phyloP scores from a whole-genome alignment of 352 stramenopile species.

The Phytophthora chlamydospora region DNA sequence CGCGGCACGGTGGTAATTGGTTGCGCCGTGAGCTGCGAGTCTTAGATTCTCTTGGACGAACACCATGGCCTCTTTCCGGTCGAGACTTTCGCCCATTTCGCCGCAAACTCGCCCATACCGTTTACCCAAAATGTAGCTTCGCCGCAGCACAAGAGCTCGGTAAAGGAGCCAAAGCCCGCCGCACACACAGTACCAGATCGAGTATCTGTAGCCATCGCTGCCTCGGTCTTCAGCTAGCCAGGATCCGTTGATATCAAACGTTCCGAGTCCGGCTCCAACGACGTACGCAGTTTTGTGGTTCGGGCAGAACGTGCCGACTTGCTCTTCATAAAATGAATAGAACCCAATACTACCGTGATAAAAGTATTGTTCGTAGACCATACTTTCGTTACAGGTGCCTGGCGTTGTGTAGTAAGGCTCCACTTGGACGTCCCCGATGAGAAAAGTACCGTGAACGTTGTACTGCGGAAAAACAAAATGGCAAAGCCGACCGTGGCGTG shows the following conservation, averaged over 20 bases:
- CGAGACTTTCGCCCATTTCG: slow-evolving; percentile 9
- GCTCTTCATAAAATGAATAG: slow-evolving; percentile 24
- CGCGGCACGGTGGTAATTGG: slow-evolving; percentile 16
- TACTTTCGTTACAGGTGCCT: slow-evolving; percentile 9
- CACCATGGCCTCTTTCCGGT: slow-evolving; percentile 13
- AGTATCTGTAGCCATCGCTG: not conserved
- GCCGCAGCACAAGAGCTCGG: slow-evolving; percentile 8
- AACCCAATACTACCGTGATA: slow-evolving; percentile 24
- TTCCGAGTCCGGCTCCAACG: slow-evolving; percentile 6
- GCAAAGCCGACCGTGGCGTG: slow-evolving; percentile 4
- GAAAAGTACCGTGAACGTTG: slow-evolving; percentile 31
- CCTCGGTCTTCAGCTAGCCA: slow-evolving; percentile 12
- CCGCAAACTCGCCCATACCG: slow-evolving; percentile 15
- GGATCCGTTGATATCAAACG: slow-evolving; percentile 18
- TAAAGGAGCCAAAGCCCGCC: slow-evolving; percentile 16
- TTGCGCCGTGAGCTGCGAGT: slow-evolving; percentile 16
- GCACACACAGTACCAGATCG: slow-evolving; percentile 7
- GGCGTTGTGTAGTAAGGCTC: slow-evolving; percentile 18
- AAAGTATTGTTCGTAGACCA: slow-evolving; percentile 19
- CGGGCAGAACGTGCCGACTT: slow-evolving; percentile 6
- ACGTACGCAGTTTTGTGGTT: slow-evolving; percentile 12
- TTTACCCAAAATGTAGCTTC: slow-evolving; percentile 16
- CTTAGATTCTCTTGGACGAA: slow-evolving; percentile 31
- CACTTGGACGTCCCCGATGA: slow-evolving; percentile 6
- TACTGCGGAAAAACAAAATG: slow-evolving; percentile 34